Evolutionary conservation across 805 yeast species (phyloP).

Genomic region (Myxozyma monticola): DNA sequence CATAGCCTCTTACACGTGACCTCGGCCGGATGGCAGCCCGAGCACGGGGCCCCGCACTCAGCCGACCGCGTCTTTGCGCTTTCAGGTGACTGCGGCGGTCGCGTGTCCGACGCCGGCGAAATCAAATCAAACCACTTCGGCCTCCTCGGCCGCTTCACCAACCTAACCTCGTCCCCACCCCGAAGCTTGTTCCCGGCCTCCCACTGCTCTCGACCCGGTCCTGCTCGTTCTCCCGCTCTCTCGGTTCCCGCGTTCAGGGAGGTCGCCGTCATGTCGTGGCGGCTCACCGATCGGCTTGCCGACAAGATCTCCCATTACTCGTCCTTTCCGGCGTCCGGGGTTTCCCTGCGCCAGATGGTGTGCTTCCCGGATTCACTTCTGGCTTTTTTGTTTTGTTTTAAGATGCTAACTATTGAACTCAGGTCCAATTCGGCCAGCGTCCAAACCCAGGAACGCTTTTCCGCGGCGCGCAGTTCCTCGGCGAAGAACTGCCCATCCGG

Average conservation of each 20-base stretch:
- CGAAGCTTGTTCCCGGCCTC: too few relatives aligned
- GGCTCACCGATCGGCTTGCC: conserved; percentile 46
- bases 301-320: conserved; percentile 66
- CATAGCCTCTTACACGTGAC: too few relatives aligned
- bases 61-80: too few relatives aligned
- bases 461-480: conserved; percentile 70
- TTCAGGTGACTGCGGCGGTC: too few relatives aligned
- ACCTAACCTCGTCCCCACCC: too few relatives aligned
- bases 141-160: too few relatives aligned
- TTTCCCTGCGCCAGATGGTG: conserved; percentile 80
- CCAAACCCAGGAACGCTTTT: conserved; percentile 57
- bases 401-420: not conserved
- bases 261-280: conserved; percentile 34
- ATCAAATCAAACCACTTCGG: too few relatives aligned
- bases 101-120: too few relatives aligned
- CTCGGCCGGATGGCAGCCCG: too few relatives aligned
- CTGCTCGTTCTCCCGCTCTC: not conserved
- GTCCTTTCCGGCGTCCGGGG: conserved; percentile 75
- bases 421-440: conserved; percentile 72
- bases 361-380: not conserved
- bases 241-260: not conserved
- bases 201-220: too few relatives aligned
- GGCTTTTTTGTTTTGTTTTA: not conserved
- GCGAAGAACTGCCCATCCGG: conserved; percentile 80
- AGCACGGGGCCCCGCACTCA: too few relatives aligned